Base-by-base conservation (phyloP, 75 land plant genomes). In the Sequoia sempervirens region DNA sequence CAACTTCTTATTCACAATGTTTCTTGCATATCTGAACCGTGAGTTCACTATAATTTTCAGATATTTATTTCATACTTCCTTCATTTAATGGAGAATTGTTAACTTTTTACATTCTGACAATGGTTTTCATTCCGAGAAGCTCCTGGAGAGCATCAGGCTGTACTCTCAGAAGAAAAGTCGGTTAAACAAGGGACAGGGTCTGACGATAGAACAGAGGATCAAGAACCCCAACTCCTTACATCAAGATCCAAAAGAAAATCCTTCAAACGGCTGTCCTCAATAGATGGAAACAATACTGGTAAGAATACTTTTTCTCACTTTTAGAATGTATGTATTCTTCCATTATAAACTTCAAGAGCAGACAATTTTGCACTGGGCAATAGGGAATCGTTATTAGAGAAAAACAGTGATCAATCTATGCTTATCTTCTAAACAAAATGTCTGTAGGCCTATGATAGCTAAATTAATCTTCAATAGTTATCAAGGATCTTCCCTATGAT, bases 111-210 rank as follows among this genome's bases (percentile, higher is more conserved):
- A 43, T 76, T 17, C 38, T 50, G 45, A 50, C 41, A 20, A 38
- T 79, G 14, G 47, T 40, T 26, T 76, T 76, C 4, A 37, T 81
- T 26, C 28, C 30, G 82, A 38, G 6, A 32, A 81, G 72, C 72
- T 34, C 40, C 79, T 17, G 89, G 90, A 40, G 84, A 88, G 72
- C 89, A 85, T 70, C 84, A 89, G 32, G 84, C 78, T 66, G 73
- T 88, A 26, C 82, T 89, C 9, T 84, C 89, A 2, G 82, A 89
- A 69, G 86, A 89, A 84, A 80, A 36, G 26, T 10, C 86, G 56
- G 88, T 73, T 41, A 83, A 86, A 64, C 69, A 54, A 47, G 80
- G 86, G 26, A 64, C 50, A 17, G 64, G 64, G 18, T 32, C 26
- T 18, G 69, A 81, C 23, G 66, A 43, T 20, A 79, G 56, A 2